Evolutionary conservation across 1,139 yeast genomes (phyloP), one percentile per base, ranked within the genome.

Genomic region (Taphrina communis): DNA sequence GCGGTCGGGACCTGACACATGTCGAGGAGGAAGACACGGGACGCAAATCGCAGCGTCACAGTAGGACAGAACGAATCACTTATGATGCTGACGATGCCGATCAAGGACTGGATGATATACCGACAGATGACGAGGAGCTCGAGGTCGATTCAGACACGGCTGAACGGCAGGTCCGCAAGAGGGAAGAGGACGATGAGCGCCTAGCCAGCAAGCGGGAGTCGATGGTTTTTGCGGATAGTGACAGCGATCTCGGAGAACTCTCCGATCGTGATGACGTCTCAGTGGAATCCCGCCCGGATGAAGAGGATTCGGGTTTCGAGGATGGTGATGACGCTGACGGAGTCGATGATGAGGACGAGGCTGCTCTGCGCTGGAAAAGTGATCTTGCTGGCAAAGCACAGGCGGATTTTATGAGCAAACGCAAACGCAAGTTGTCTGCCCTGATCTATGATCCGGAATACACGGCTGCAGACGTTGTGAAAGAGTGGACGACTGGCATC

Each of bases 351-450:
- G 83, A 81, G 68, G 80, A 75, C 41, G 73, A 69, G 36, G 80
- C 75, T 75, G 83, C 70, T 69, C 77, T 71, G 73, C 78, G 76
- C 68, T 83, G 79, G 83, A 81, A 76, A 78, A 81, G 72, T 70
- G 77, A 75, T 75, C 79, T 48, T 73, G 72, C 75, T 39, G 75
- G 68, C 55, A 70, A 80, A 39, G 81, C 82, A 1, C 60, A 73
- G 8, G 70, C 70, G n/a, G 72, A 70, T 65, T 75, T 72, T 71
- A 71, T 73, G 55, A 65, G 74, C 36, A 72, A 78, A 77, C 85
- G 82, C 80, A 79, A 81, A 71, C 90, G 96, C 93, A 90, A 94
- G 77, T 85, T 94, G 71, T 87, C 89, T 75, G 90, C 89, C 76
- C 80, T 94, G 69, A 80, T 94, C 11, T 94, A 94, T 77, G 86